phyloP scores from a whole-genome alignment of 441 rosid species.

The Lepidium campestre region DNA sequence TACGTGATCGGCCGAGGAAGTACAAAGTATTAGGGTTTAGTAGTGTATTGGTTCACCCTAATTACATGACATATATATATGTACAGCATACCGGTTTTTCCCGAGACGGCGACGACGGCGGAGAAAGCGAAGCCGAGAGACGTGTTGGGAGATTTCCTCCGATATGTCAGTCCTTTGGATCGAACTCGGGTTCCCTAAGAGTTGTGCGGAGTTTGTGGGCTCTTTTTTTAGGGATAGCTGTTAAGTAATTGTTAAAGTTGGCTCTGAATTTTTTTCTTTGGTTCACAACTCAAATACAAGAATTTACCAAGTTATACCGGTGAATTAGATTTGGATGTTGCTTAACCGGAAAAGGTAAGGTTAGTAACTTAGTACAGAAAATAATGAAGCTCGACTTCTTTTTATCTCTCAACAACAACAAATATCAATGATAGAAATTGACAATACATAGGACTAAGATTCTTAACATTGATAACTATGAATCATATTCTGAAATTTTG shows the following conservation, averaged over 20 bases:
- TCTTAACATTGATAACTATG: neutral
- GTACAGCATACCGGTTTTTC: neutral
- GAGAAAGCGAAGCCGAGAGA: slow-evolving; percentile 7
- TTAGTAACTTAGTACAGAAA: too few species aligned
- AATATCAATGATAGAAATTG: neutral
- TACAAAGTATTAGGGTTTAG: slow-evolving; percentile 7
- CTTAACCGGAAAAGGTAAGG: neutral
- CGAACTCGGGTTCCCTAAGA: slow-evolving; percentile 12
- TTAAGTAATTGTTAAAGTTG: neutral
- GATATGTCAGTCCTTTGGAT: neutral
- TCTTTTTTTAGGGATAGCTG: neutral
- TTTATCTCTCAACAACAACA: neutral
- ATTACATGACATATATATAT: neutral
- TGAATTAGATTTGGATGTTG: neutral
- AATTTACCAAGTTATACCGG: neutral
- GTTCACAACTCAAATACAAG: neutral
- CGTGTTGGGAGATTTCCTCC: slow-evolving; percentile 1
- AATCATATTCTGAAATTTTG: neutral
- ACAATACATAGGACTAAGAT: neutral
- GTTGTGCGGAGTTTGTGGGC: neutral
- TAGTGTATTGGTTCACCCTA: neutral
- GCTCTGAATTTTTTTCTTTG: neutral
- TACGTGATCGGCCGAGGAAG: slow-evolving; percentile 3
- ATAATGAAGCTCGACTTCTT: neutral
- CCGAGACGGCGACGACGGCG: neutral